A percentile compares a stretch with the other conserved stretches of the same genome.
Evolutionary conservation across 345 rosid genomes (phyloP).

Genomic region (Salix arbutifolia): DNA sequence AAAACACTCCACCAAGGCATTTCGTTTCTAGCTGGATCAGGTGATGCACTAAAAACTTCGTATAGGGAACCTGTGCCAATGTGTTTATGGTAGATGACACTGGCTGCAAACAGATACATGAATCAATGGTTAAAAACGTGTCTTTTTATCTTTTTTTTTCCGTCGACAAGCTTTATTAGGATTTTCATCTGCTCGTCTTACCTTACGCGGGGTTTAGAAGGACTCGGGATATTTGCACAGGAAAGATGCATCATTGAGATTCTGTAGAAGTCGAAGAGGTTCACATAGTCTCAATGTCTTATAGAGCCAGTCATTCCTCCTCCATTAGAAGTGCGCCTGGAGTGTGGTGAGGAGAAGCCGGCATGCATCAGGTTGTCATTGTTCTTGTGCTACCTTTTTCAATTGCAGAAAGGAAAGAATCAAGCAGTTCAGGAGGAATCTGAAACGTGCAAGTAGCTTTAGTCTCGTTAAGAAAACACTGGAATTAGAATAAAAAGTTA

Average conservation of each 20-base stretch:
- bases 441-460: not conserved
- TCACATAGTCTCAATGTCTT: not conserved
- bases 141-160: too few relatives aligned
- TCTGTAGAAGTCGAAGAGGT: not conserved
- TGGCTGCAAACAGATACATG: not conserved
- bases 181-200: not conserved
- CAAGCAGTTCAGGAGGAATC: not conserved
- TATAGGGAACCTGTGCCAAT: too few relatives aligned
- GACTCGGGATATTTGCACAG: not conserved
- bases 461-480: too few relatives aligned
- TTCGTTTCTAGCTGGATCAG: conserved; percentile 1
- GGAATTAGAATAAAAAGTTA: too few relatives aligned
- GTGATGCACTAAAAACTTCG: not conserved
- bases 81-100: too few relatives aligned
- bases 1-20: not conserved
- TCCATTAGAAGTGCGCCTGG: conserved; percentile 1
- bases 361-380: not conserved
- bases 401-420: not conserved
- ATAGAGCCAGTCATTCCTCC: conserved; percentile 4
- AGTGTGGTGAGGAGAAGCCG: not conserved
- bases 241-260: not conserved
- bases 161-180: not conserved
- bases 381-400: not conserved
- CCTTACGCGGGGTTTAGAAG: not conserved
- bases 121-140: not conserved